A percentile compares a stretch with the other conserved stretches of the same genome.
Conservation (phyloP, 1,284 basidiomycete species). For the Vanrija sp. region DNA sequence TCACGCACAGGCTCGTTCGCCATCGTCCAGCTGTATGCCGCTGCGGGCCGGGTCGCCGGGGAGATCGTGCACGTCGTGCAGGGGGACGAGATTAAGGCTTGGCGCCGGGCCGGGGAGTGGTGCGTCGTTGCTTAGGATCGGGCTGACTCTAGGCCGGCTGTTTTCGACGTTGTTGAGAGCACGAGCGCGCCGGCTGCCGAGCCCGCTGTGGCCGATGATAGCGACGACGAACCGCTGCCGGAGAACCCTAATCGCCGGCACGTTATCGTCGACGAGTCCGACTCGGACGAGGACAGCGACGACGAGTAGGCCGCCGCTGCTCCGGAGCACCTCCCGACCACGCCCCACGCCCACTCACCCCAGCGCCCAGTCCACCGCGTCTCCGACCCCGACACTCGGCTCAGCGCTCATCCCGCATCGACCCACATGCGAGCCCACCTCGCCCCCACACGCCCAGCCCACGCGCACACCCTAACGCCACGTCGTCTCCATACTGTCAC, state of each 20-base stretch:
- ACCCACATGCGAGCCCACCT: too few relatives aligned
- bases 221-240: slow-evolving; percentile 55
- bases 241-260: slow-evolving; percentile 63
- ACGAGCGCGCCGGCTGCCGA: slow-evolving; percentile 41
- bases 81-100: slow-evolving; percentile 34
- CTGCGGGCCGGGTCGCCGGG: slow-evolving; percentile 25
- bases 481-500: too few relatives aligned
- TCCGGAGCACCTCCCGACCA: too few relatives aligned
- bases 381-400: too few relatives aligned
- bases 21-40: slow-evolving; percentile 30
- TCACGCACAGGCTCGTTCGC: slow-evolving; percentile 32
- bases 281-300: too few relatives aligned
- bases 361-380: too few relatives aligned
- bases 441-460: too few relatives aligned
- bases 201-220: slow-evolving; percentile 81
- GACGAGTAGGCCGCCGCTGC: too few relatives aligned
- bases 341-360: too few relatives aligned
- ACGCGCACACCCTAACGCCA: too few relatives aligned
- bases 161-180: too few relatives aligned
- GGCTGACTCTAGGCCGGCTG: not conserved
- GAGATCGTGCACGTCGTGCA: slow-evolving; percentile 36
- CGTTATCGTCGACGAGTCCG: not conserved
- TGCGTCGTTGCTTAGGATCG: slow-evolving; percentile 12
- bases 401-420: too few relatives aligned
- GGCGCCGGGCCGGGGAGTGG: slow-evolving; percentile 38